Evolutionary conservation across 2,329 filamentous ascomycete species (phyloP).

Genomic region (Penicillium sp.): DNA sequence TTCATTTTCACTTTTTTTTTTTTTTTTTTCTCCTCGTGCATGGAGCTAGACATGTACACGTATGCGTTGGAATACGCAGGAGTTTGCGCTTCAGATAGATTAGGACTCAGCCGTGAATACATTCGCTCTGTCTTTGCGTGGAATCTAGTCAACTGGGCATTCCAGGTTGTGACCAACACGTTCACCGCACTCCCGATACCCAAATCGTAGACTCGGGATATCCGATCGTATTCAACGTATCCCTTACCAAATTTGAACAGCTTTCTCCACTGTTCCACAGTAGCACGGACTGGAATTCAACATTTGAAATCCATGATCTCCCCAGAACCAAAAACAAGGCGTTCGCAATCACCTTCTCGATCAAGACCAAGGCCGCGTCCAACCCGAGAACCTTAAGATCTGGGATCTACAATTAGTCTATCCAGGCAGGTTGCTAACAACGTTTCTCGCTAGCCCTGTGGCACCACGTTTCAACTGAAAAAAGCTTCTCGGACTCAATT

Average conservation of each 20-base stretch:
- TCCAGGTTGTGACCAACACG: too few species aligned
- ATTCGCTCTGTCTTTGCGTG: neutral
- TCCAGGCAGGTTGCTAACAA: neutral
- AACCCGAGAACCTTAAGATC: neutral
- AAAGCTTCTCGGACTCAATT: neutral
- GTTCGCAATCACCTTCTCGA: neutral
- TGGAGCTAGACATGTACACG: conserved; percentile 10
- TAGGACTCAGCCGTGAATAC: neutral
- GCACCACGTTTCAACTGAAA: neutral
- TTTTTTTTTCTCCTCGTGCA: neutral
- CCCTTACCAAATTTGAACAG: neutral
- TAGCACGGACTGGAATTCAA: neutral
- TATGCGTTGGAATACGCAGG: conserved; percentile 3
- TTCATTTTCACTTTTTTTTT: conserved; percentile 1
- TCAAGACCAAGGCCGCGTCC: neutral
- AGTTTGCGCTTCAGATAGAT: conserved; percentile 3
- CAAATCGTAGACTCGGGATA: neutral
- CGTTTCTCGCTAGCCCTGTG: neutral
- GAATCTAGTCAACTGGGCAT: neutral
- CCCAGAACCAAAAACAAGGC: neutral
- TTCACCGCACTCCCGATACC: neutral
- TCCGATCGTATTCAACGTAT: neutral
- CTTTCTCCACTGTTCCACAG: neutral
- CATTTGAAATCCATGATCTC: neutral
- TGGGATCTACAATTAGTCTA: neutral